Base-by-base conservation (phyloP, 257 asterid genomes). In the Fraxinus quadrangulata region DNA sequence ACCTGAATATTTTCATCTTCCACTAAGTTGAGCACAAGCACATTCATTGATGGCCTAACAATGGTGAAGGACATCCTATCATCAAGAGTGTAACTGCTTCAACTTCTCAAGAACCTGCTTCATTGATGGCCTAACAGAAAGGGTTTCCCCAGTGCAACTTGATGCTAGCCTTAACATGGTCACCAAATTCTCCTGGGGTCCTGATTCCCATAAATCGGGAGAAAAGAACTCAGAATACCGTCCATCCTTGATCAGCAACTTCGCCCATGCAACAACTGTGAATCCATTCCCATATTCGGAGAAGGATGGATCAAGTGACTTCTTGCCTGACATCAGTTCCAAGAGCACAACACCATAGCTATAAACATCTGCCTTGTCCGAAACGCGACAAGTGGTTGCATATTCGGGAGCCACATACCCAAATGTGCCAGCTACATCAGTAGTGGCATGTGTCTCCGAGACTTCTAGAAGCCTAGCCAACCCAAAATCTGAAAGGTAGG, bases 381-480 rank as follows among this genome's bases (percentile, higher is more conserved):
- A 90, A 40, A 94, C 98, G 1, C 98, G 97, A 61, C 98, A 92
- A 0, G 97, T 92, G 97, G 89, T 88, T 2, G 97, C 97, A 66
- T 94, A 94, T 67, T 94, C 98, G 0, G 97, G 98, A 21, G 97
- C 98, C 4, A 94, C 97, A 40, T 94, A 94, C 10, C 98, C 98
- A 8, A 92, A 91, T 3, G 98, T 94, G 54, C 98, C 98, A 0
- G 97, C 96, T 68, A 94, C 98, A 4, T 97, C 96, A 0, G 98
- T 94, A 0, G 98, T 92, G 28, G 95, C 98, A 31, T 92, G 97
- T 2, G 95, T 94, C 61, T 92, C 97, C 1, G 96, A 92, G 5
- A 95, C 89, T 31, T 96, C 97, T 26, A 92, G 83, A 31, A 90
- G 89, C 74, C 95, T 56, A 34, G 98, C 97, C 70, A 94, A 85